Conservation (phyloP, 805 yeast species). For the Jamesozyma piceae region DNA sequence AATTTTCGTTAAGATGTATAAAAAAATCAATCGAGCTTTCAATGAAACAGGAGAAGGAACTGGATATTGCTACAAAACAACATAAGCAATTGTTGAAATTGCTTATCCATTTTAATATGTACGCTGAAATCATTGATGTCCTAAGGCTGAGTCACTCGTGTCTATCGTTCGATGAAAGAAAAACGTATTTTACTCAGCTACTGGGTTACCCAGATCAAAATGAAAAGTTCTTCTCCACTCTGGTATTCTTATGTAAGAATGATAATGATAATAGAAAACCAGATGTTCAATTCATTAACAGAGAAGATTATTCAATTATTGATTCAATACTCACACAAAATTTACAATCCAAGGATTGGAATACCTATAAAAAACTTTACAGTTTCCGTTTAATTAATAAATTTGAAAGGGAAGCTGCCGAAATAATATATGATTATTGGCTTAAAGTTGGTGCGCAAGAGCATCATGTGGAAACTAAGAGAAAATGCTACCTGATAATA, state of each 20-base stretch:
- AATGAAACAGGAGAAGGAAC: constrained; percentile 7
- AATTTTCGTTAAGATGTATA: constrained; percentile 21
- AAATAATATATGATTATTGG: constrained; percentile 19
- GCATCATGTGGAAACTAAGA: constrained; percentile 7
- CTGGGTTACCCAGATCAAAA: constrained; percentile 11
- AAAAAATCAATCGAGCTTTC: constrained; percentile 23
- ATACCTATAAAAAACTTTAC: constrained; percentile 17
- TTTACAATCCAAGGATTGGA: constrained; percentile 14
- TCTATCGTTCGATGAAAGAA: constrained; percentile 16
- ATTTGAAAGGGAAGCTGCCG: constrained; percentile 27
- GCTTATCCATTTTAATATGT: constrained; percentile 19
- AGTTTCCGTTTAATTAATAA: constrained; percentile 23
- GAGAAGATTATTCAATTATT: constrained; percentile 20
- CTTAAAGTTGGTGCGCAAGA: constrained; percentile 2
- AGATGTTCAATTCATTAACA: constrained; percentile 10
- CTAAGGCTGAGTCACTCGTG: constrained; percentile 21
- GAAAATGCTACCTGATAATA: constrained; percentile 19
- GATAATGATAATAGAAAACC: neutral
- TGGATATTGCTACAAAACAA: constrained; percentile 14
- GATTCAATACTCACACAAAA: constrained; percentile 17
- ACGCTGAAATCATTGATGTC: constrained; percentile 26
- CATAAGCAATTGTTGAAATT: constrained; percentile 22
- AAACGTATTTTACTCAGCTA: constrained; percentile 14
- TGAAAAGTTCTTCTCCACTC: constrained; percentile 17
- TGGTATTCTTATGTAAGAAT: constrained; percentile 14